phyloP scores from a whole-genome alignment of 768 basidiomycete species.

The Agaricus blazei region DNA sequence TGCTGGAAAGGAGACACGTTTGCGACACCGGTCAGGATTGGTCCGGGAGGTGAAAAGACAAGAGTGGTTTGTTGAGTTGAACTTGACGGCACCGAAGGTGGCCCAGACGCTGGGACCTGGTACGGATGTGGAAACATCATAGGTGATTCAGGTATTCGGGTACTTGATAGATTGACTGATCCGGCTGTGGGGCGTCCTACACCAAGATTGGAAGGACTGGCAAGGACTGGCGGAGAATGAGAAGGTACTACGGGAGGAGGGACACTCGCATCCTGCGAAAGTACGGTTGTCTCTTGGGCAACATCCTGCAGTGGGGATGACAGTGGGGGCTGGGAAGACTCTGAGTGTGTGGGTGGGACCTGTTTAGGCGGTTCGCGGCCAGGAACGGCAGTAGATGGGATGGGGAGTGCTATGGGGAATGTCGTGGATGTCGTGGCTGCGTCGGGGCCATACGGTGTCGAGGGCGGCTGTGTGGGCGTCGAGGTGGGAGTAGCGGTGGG shows the following conservation, averaged over 20 bases:
- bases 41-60: slow-evolving; percentile 2
- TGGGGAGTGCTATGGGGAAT: not conserved
- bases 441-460: not conserved
- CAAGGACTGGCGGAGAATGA: slow-evolving; percentile 3
- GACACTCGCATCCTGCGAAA: not conserved
- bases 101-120: not conserved
- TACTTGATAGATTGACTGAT: not conserved
- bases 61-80: slow-evolving; percentile 1
- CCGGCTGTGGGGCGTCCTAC: slow-evolving; percentile 1
- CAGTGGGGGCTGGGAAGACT: not conserved
- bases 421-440: not conserved
- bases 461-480: not conserved
- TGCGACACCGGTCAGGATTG: not conserved
- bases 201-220: not conserved
- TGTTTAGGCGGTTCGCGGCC: not conserved
- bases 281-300: not conserved
- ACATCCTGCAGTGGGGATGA: not conserved
- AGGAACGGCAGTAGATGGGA: not conserved
- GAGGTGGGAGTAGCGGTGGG: slow-evolving; percentile 12
- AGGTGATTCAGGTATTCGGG: not conserved
- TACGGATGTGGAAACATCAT: not conserved
- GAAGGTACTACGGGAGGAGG: not conserved
- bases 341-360: not conserved
- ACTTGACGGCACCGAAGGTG: not conserved
- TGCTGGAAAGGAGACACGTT: not conserved